Percentiles rank a stretch among this genome's conserved stretches.
Conservation (phyloP, 495 filamentous ascomycete species). For the Achaetomiella virescens region DNA sequence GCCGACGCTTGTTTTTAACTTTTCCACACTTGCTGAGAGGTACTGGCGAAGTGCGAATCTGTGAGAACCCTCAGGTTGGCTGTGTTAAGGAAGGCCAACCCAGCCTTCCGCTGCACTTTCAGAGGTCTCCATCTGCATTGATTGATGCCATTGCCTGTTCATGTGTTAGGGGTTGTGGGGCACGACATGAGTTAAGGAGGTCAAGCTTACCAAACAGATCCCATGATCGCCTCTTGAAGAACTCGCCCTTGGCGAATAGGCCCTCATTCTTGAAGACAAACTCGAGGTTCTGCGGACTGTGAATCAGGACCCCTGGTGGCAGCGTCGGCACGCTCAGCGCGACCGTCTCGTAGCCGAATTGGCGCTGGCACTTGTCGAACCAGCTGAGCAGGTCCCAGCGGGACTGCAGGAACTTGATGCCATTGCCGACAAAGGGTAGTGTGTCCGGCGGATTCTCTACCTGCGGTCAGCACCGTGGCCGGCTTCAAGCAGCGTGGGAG, state of each 20-base stretch:
- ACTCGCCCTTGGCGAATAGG: conserved; percentile 51
- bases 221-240: conserved; percentile 52
- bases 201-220: conserved; percentile 48
- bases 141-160: conserved; percentile 53
- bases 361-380: conserved; percentile 51
- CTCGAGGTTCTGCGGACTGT: conserved; percentile 52
- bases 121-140: conserved; percentile 55
- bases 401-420: conserved; percentile 50
- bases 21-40: conserved; percentile 33
- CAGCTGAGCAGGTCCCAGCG: conserved; percentile 52
- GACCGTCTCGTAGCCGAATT: conserved; percentile 50
- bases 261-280: conserved; percentile 54
- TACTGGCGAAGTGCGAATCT: conserved; percentile 49
- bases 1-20: conserved; percentile 24
- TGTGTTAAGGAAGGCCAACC: conserved; percentile 50
- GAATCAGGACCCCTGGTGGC: conserved; percentile 53
- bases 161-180: background rate
- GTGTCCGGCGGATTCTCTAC: conserved; percentile 49
- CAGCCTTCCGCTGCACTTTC: conserved; percentile 55
- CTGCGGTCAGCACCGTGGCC: background rate
- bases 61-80: conserved; percentile 51
- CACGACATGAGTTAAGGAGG: background rate
- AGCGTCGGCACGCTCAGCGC: conserved; percentile 52
- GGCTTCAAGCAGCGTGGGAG: background rate
- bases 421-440: conserved; percentile 52